Percentiles rank a stretch among this genome's conserved stretches.
Conservation (phyloP, 2,329 filamentous ascomycete species). For the Helotiales sp. region DNA sequence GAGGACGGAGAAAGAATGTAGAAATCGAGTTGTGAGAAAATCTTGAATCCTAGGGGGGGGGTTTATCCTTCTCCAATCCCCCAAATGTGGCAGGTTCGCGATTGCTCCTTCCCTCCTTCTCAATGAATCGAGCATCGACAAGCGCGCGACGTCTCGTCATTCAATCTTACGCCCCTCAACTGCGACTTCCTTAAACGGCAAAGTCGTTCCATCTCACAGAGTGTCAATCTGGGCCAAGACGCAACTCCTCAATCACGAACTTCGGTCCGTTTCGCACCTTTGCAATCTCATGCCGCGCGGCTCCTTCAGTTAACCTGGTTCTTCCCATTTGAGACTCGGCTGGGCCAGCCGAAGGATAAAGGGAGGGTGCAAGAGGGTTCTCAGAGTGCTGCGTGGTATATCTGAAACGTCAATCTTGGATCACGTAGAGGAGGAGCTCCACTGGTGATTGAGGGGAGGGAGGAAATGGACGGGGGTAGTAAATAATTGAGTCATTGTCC, state of each 20-base stretch:
- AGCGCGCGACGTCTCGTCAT: no score
- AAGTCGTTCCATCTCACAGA: background rate
- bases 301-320: background rate
- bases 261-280: background rate
- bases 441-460: background rate
- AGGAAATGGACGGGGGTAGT: background rate
- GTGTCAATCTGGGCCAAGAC: background rate
- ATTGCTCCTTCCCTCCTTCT: background rate
- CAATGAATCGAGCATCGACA: background rate
- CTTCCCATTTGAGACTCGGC: background rate
- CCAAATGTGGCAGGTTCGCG: background rate
- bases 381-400: background rate
- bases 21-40: background rate
- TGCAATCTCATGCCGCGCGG: conserved; percentile 7
- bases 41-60: background rate
- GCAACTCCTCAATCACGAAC: background rate
- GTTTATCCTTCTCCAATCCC: background rate
- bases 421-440: background rate
- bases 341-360: background rate
- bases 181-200: background rate
- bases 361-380: background rate
- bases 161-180: no score
- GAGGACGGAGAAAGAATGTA: background rate
- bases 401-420: background rate
- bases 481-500: no score